phyloP scores from a whole-genome alignment of 148 eudicot genomes.

The Vaccinium corymbosum region DNA sequence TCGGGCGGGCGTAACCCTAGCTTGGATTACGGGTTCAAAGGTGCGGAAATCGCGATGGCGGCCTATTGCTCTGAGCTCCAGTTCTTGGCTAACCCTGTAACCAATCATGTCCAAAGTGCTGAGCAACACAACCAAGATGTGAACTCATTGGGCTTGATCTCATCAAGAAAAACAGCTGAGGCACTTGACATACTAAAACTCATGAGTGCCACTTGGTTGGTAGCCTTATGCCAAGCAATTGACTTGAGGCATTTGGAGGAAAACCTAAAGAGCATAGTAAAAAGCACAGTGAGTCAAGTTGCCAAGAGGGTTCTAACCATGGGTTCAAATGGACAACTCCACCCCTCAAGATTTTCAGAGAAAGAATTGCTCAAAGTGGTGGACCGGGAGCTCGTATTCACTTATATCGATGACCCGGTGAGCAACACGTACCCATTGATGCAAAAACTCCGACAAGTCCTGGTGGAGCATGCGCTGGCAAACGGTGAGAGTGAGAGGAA shows the following conservation, averaged over 20 bases:
- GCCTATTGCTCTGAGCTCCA: constrained; percentile 33
- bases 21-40: constrained; percentile 37
- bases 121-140: constrained; percentile 42
- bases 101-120: constrained; percentile 33
- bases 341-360: constrained; percentile 32
- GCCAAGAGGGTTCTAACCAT: constrained; percentile 21
- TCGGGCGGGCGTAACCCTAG: constrained; percentile 30
- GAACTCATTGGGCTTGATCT: constrained; percentile 33
- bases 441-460: constrained; percentile 30
- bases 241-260: constrained; percentile 38
- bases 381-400: constrained; percentile 24
- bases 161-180: constrained; percentile 31
- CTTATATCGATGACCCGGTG: constrained; percentile 30
- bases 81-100: constrained; percentile 30
- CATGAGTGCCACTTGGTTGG: constrained; percentile 30
- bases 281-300: constrained; percentile 28
- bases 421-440: constrained; percentile 23
- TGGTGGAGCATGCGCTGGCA: constrained; percentile 28
- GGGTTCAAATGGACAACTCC: constrained; percentile 28
- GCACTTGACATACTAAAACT: constrained; percentile 30
- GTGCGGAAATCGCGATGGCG: constrained; percentile 34
- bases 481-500: constrained; percentile 28
- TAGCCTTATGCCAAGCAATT: constrained; percentile 31
- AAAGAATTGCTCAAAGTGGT: constrained; percentile 31
- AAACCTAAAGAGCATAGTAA: constrained; percentile 25